phyloP scores from a whole-genome alignment of 1,139 yeast species.

The Suhomyces coccinellae region DNA sequence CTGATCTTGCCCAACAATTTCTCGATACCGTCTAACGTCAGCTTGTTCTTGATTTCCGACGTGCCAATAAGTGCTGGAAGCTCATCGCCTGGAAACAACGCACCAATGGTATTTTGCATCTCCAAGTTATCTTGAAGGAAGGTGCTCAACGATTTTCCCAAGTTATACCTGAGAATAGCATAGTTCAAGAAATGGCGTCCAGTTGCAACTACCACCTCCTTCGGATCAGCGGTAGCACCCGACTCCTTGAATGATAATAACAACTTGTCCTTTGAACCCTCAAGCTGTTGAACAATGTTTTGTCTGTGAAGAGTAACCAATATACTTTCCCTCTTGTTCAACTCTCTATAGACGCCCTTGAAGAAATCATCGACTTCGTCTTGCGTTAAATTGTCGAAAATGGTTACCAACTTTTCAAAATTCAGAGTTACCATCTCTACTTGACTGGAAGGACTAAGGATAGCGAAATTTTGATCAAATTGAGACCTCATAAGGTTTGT shows the following conservation, averaged over 20 bases:
- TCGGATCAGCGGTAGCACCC: neutral
- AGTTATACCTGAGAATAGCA: constrained; percentile 10
- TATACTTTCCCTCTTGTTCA: constrained; percentile 9
- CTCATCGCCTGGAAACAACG: constrained; percentile 5
- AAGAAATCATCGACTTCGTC: constrained; percentile 16
- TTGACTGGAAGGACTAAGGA: constrained; percentile 12
- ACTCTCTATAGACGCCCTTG: constrained; percentile 3
- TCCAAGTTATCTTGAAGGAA: constrained; percentile 18
- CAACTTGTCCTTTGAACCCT: neutral
- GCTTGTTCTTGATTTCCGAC: neutral
- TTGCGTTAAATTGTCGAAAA: constrained; percentile 18
- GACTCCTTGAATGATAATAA: neutral
- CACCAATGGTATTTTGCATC: constrained; percentile 7
- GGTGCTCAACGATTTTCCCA: constrained; percentile 15
- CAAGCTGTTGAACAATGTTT: neutral
- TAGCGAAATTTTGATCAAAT: constrained; percentile 25
- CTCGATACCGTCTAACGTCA: neutral
- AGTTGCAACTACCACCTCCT: neutral
- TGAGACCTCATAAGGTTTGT: constrained; percentile 17
- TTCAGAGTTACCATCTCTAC: constrained; percentile 16
- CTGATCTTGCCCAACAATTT: neutral
- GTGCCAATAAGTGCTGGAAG: neutral
- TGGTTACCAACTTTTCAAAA: constrained; percentile 13
- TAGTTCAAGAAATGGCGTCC: constrained; percentile 15
- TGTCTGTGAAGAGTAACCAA: constrained; percentile 9